These are phyloP conservation scores for Parastagonospora avenae DNA, from an alignment of 2,329 filamentous ascomycete species.

Conservation along the genomic window DNA sequence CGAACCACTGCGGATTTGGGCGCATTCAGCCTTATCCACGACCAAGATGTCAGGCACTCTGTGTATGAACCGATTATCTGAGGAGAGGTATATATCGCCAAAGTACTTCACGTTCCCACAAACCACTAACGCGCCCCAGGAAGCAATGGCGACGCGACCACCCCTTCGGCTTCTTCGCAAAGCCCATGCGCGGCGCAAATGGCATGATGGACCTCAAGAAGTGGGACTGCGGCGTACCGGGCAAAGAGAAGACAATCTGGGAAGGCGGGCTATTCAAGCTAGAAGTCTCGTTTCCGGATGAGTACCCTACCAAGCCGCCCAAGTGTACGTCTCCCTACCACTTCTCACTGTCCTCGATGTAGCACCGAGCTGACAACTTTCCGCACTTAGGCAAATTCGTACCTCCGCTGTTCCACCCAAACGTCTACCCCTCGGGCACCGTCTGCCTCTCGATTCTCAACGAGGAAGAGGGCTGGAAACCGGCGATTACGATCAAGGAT, in stretches of 20 bases:
- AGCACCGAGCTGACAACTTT: slow-evolving; percentile 1
- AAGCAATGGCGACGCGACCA: slow-evolving; percentile 98
- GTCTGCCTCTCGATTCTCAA: slow-evolving; percentile 97
- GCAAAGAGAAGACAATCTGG: slow-evolving; percentile 97
- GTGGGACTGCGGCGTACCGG: slow-evolving; percentile 96
- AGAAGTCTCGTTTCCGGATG: slow-evolving; percentile 89
- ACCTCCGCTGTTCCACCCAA: slow-evolving; percentile 95
- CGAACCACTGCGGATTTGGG: slow-evolving; percentile 3
- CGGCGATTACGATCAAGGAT: slow-evolving; percentile 97
- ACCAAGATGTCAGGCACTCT: slow-evolving; percentile 69
- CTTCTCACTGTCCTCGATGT: neutral
- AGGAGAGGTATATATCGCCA: slow-evolving; percentile 40
- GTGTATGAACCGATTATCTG: slow-evolving; percentile 72
- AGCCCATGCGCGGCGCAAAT: slow-evolving; percentile 77
- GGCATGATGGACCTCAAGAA: slow-evolving; percentile 89
- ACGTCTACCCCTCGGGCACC: slow-evolving; percentile 97
- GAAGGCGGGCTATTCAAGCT: slow-evolving; percentile 97
- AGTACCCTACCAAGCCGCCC: slow-evolving; percentile 97
- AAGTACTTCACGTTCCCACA: neutral
- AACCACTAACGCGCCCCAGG: slow-evolving; percentile 54
- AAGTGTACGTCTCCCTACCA: slow-evolving; percentile 73
- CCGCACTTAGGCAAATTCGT: slow-evolving; percentile 80
- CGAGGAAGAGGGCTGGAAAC: slow-evolving; percentile 98
- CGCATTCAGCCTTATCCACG: slow-evolving; percentile 10
- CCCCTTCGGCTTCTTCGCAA: slow-evolving; percentile 96